These are phyloP conservation scores for Begonia fuchsioides DNA, from an alignment of 306 rosid species.

Conservation along the genomic window DNA sequence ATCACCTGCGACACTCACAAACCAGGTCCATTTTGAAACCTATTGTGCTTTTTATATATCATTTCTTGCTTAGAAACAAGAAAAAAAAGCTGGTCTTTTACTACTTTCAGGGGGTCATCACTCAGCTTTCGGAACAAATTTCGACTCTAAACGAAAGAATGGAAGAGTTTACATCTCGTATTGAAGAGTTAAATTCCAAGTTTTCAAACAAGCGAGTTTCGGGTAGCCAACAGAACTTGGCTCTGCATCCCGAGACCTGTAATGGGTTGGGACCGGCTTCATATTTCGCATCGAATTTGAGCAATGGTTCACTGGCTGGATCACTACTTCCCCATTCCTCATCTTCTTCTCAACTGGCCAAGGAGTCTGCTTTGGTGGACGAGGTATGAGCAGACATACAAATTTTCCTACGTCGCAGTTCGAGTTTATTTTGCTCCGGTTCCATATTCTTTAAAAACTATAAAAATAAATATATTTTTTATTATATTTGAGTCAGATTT, in stretches of 20 bases:
- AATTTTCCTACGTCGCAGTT: no score
- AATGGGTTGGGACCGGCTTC: constrained; percentile 77
- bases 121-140: constrained; percentile 94
- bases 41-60: constrained; percentile 4
- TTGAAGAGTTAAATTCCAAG: constrained; percentile 79
- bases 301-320: constrained; percentile 72
- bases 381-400: constrained; percentile 49
- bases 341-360: constrained; percentile 67
- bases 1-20: constrained; percentile 60
- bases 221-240: constrained; percentile 81
- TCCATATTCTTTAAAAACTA: no score
- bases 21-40: constrained; percentile 35
- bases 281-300: constrained; percentile 46
- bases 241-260: constrained; percentile 58
- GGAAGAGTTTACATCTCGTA: constrained; percentile 92
- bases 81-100: background rate
- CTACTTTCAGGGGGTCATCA: constrained; percentile 54
- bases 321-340: constrained; percentile 59
- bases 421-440: no score
- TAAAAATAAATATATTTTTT: no score
- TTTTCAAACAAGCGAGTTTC: constrained; percentile 28
- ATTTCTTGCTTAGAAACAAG: background rate
- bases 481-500: no score
- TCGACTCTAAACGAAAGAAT: constrained; percentile 87
- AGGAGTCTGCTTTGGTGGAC: constrained; percentile 67